phyloP scores from a whole-genome alignment of 306 rosid species.

The Argentina anserina region DNA sequence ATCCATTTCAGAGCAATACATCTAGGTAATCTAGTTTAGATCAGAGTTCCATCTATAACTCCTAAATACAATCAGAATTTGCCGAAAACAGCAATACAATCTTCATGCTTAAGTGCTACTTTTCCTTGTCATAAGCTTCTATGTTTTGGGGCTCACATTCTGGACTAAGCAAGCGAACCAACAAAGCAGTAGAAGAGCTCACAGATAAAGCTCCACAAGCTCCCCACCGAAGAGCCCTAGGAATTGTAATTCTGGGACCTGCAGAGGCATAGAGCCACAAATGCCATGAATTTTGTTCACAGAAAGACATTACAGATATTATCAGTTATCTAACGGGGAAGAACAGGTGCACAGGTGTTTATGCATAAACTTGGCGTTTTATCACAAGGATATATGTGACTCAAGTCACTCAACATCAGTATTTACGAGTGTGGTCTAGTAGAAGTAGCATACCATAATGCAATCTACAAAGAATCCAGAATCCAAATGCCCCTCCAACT shows the following conservation, averaged over 20 bases:
- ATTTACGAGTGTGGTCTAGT: no score
- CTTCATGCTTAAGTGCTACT: constrained; percentile 22
- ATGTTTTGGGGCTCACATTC: constrained; percentile 97
- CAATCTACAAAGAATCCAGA: constrained; percentile 86
- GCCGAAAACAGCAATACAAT: not conserved
- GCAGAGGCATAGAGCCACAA: constrained; percentile 23
- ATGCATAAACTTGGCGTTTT: not conserved
- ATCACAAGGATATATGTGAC: not conserved
- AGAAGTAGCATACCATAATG: constrained; percentile 61
- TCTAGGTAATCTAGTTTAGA: not conserved
- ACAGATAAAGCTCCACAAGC: constrained; percentile 76
- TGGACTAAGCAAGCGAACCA: constrained; percentile 82
- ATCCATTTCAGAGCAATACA: not conserved
- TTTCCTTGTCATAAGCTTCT: constrained; percentile 79
- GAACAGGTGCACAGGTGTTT: not conserved
- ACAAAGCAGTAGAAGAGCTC: constrained; percentile 75
- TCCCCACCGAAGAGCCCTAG: constrained; percentile 86
- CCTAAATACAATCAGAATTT: not conserved
- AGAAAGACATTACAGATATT: not conserved
- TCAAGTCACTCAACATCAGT: not conserved
- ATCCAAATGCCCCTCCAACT: constrained; percentile 82
- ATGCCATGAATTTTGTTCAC: not conserved
- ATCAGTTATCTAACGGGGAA: not conserved
- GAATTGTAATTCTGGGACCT: constrained; percentile 86
- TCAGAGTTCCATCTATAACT: not conserved